Evolutionary conservation across 176 grass and related monocot genomes (phyloP).

Genomic region (Puccinellia tenuiflora): DNA sequence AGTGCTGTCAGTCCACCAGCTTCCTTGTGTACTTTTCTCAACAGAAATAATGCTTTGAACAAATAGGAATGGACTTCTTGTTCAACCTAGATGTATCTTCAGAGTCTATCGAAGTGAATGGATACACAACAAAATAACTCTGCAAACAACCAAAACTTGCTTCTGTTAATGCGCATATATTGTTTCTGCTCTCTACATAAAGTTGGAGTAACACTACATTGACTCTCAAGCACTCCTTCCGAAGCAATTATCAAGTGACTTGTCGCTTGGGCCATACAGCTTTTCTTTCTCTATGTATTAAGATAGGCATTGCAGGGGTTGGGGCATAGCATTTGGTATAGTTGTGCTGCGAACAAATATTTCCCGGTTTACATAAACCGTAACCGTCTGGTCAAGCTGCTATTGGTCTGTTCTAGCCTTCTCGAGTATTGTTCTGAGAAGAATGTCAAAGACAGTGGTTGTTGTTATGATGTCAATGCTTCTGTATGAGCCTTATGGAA

Average conservation of each 20-base stretch:
- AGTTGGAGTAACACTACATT: background rate
- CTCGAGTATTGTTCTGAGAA: background rate
- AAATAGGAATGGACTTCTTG: background rate
- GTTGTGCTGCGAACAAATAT: background rate
- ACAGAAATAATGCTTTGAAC: background rate
- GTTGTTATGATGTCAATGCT: background rate
- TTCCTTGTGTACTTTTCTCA: background rate
- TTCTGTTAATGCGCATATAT: background rate
- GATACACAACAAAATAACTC: background rate
- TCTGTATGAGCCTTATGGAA: background rate
- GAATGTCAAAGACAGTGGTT: background rate
- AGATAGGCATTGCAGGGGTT: background rate
- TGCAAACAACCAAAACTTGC: background rate
- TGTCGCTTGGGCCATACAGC: background rate
- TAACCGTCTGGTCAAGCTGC: background rate
- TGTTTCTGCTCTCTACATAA: background rate
- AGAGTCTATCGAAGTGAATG: background rate
- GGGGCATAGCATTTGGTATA: background rate
- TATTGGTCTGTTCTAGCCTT: background rate
- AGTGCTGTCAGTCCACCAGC: background rate
- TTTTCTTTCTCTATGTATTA: background rate
- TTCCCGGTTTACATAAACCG: background rate
- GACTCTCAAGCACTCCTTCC: background rate
- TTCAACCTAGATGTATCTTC: background rate
- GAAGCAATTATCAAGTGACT: background rate